A percentile compares a stretch with the other conserved stretches of the same genome.
Conservation (phyloP, 2,329 filamentous ascomycete species). For the Penicillium sp. region DNA sequence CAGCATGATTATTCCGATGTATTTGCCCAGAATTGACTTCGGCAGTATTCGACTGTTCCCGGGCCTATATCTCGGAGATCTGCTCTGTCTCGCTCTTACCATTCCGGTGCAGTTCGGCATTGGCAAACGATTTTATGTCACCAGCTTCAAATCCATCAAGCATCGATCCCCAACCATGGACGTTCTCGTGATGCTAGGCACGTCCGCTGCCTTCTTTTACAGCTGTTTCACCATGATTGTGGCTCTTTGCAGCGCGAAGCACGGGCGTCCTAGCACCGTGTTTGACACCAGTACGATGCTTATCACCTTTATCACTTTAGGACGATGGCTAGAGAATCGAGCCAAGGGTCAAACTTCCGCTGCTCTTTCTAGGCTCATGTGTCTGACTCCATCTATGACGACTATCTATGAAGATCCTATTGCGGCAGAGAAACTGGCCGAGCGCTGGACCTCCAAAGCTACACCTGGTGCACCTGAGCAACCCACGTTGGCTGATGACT, state of each 20-base stretch:
- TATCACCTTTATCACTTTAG: slow-evolving; percentile 89
- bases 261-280: slow-evolving; percentile 78
- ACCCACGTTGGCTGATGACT: slow-evolving; percentile 13
- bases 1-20: slow-evolving; percentile 93
- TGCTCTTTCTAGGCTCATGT: slow-evolving; percentile 91
- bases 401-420: slow-evolving; percentile 95
- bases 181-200: slow-evolving; percentile 88
- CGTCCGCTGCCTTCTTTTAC: slow-evolving; percentile 94
- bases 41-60: slow-evolving; percentile 64
- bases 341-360: slow-evolving; percentile 96
- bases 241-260: slow-evolving; percentile 70
- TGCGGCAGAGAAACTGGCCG: slow-evolving; percentile 84
- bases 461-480: slow-evolving; percentile 8
- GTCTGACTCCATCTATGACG: slow-evolving; percentile 90
- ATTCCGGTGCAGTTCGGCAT: slow-evolving; percentile 96
- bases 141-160: slow-evolving; percentile 88
- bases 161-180: slow-evolving; percentile 97
- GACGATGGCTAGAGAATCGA: slow-evolving; percentile 86
- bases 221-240: slow-evolving; percentile 84
- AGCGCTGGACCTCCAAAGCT: slow-evolving; percentile 58
- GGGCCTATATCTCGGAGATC: slow-evolving; percentile 83
- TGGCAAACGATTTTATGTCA: slow-evolving; percentile 87
- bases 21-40: slow-evolving; percentile 71
- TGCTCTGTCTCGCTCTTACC: slow-evolving; percentile 79
- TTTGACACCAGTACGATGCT: slow-evolving; percentile 99